Evolutionary conservation across 441 rosid genomes (phyloP).

Genomic region (Pelargonium australe): DNA sequence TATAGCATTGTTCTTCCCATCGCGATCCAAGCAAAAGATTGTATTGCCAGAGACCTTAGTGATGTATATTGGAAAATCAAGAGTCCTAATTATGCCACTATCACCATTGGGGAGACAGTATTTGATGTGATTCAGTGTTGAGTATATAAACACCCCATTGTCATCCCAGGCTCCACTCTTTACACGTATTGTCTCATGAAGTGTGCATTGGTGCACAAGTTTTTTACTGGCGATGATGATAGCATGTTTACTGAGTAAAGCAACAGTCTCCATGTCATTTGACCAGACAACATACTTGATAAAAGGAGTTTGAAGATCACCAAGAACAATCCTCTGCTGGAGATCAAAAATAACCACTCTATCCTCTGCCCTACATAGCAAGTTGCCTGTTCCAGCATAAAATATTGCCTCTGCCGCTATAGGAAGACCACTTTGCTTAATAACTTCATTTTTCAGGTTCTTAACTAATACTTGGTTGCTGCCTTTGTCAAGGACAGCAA

Average conservation of each 20-base stretch:
- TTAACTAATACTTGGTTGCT: constrained; percentile 61
- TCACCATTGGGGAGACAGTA: constrained; percentile 89
- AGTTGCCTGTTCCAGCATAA: constrained; percentile 76
- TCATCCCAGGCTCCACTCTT: constrained; percentile 94
- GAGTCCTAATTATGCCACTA: constrained; percentile 70
- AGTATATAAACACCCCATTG: constrained; percentile 71
- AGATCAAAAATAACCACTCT: constrained; percentile 70
- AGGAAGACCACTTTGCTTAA: constrained; percentile 58
- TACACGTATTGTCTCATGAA: constrained; percentile 77
- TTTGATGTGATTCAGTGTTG: constrained; percentile 72
- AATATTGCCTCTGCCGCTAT: constrained; percentile 67
- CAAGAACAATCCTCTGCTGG: constrained; percentile 70
- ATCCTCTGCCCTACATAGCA: constrained; percentile 76
- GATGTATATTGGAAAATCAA: constrained; percentile 72
- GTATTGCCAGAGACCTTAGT: constrained; percentile 67
- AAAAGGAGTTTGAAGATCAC: constrained; percentile 75
- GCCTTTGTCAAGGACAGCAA: constrained; percentile 76
- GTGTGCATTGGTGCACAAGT: constrained; percentile 66
- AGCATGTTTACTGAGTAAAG: constrained; percentile 80
- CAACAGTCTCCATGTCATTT: constrained; percentile 76
- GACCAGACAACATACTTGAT: constrained; percentile 77
- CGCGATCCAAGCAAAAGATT: constrained; percentile 72
- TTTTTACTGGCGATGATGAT: constrained; percentile 69
- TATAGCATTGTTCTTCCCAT: constrained; percentile 66
- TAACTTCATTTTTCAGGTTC: constrained; percentile 66